phyloP scores from a whole-genome alignment of 345 rosid species.

The Camelina neglecta region DNA sequence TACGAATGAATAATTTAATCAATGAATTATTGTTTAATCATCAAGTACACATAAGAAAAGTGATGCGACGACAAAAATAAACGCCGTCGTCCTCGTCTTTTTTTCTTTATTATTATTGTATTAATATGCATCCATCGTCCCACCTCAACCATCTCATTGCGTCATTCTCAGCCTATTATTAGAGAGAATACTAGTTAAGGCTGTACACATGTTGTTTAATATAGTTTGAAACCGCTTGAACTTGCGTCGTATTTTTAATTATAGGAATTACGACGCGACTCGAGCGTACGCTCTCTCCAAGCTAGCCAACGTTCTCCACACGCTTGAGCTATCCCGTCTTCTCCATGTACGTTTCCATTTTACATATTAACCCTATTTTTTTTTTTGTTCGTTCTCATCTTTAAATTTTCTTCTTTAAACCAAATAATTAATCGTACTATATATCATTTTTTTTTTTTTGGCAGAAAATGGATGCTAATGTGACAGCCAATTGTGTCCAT shows the following conservation, averaged over 20 bases:
- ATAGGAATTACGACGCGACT: slow-evolving; percentile 76
- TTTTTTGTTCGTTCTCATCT: too few species aligned
- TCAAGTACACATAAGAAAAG: slow-evolving; percentile 1
- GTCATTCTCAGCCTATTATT: too few species aligned
- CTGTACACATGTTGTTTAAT: neutral
- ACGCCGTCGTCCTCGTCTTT: slow-evolving; percentile 42
- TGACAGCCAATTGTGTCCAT: slow-evolving; percentile 88
- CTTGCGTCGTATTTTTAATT: slow-evolving; percentile 29
- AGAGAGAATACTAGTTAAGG: neutral
- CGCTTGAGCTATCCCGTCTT: slow-evolving; percentile 73
- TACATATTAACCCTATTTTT: too few species aligned
- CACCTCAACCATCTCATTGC: too few species aligned
- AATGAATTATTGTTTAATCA: neutral
- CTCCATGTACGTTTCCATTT: slow-evolving; percentile 41
- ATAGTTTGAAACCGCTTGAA: slow-evolving; percentile 2
- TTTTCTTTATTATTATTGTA: neutral
- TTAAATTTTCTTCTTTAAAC: too few species aligned
- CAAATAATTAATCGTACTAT: too few species aligned
- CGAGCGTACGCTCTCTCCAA: slow-evolving; percentile 97
- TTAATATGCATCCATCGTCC: too few species aligned
- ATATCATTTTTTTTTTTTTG: neutral
- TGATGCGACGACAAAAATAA: slow-evolving; percentile 44
- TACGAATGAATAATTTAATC: neutral
- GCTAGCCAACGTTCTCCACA: slow-evolving; percentile 89
- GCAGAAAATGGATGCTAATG: slow-evolving; percentile 80